phyloP scores from a whole-genome alignment of 2,329 filamentous ascomycete genomes.

The Peltaster fructicola region DNA sequence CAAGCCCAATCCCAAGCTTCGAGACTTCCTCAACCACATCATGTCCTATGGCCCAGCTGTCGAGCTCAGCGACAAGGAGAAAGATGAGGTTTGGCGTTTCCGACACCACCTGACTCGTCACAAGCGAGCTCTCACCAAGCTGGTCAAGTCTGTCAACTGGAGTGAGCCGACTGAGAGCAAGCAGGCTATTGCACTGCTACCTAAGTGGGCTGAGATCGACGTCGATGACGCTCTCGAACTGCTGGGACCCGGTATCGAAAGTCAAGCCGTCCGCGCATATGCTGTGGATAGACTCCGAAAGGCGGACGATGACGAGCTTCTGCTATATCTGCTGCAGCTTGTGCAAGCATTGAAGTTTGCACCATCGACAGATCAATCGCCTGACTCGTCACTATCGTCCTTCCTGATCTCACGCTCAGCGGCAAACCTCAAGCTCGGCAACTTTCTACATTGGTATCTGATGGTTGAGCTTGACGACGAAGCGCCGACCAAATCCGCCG shows the following conservation, averaged over 20 bases:
- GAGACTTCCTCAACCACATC: constrained; percentile 80
- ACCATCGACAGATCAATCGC: constrained; percentile 43
- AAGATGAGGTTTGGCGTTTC: constrained; percentile 95
- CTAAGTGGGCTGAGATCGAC: constrained; percentile 92
- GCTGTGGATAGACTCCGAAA: constrained; percentile 84
- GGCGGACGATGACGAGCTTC: constrained; percentile 77
- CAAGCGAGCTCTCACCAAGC: constrained; percentile 76
- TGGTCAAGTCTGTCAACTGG: constrained; percentile 97
- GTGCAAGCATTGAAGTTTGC: constrained; percentile 95
- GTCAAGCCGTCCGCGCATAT: constrained; percentile 73
- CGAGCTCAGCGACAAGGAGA: constrained; percentile 72
- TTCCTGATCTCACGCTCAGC: constrained; percentile 82
- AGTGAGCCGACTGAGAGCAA: constrained; percentile 66
- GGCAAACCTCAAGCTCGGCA: constrained; percentile 76
- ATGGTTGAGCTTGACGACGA: constrained; percentile 78
- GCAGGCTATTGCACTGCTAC: constrained; percentile 75
- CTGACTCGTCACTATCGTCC: constrained; percentile 68
- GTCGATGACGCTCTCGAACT: constrained; percentile 91
- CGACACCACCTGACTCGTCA: constrained; percentile 84
- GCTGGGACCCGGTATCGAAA: constrained; percentile 81
- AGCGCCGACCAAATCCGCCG: constrained; percentile 44
- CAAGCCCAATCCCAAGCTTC: constrained; percentile 87
- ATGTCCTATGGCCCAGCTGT: constrained; percentile 88
- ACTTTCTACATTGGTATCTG: constrained; percentile 94
- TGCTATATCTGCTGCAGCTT: constrained; percentile 80